A percentile compares a stretch with the other conserved stretches of the same genome.
These are phyloP conservation scores for barrel medic (Medicago truncatula) DNA, from an alignment of 306 rosid genomes.

Conservation along the genomic window MtrunA17r5.0-ANR NC_053046.1:44761001-44761500, in stretches of 20 bases:
- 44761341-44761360: constrained; percentile 93
- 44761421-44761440: constrained; percentile 83
- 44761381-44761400: constrained; percentile 80
- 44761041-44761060: constrained; percentile 87
- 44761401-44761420: constrained; percentile 53
- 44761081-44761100: constrained; percentile 88
- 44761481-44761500: constrained; percentile 98
- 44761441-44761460: constrained; percentile 76
- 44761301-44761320: constrained; percentile 81
- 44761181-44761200: constrained; percentile 72
- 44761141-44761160: constrained; percentile 90
- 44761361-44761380: constrained; percentile 92
- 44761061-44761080: constrained; percentile 97
- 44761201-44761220: constrained; percentile 46
- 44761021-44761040: constrained; percentile 80
- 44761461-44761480: constrained; percentile 97
- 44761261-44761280: constrained; percentile 54
- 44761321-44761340: constrained; percentile 79
- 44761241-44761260: constrained; percentile 36
- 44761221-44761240: constrained; percentile 44
- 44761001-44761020: constrained; percentile 71
- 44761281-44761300: constrained; percentile 61
- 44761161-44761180: constrained; percentile 93
- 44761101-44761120: constrained; percentile 91
- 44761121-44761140: constrained; percentile 93